Conservation (phyloP, 2,329 filamentous ascomycete genomes). For the Pseudocercospora cruenta region DNA sequence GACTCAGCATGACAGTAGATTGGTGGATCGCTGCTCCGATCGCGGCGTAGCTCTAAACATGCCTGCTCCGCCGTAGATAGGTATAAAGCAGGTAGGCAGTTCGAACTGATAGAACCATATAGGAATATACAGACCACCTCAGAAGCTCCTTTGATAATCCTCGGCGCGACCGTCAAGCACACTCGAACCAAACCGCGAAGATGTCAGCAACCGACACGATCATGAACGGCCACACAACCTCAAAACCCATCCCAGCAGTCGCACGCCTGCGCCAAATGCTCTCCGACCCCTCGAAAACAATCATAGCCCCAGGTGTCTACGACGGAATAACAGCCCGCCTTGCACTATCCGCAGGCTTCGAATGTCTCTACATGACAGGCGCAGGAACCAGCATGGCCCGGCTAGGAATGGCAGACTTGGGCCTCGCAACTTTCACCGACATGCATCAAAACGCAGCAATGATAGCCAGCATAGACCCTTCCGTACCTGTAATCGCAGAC, state of each 20-base stretch:
- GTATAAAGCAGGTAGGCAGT: conserved; percentile 6
- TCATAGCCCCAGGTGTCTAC: conserved; percentile 69
- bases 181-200: neutral
- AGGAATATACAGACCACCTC: neutral
- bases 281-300: conserved; percentile 34
- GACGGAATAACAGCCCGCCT: conserved; percentile 69
- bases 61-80: conserved; percentile 8
- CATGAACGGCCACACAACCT: conserved; percentile 28
- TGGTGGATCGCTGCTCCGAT: conserved; percentile 9
- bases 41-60: conserved; percentile 3
- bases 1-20: conserved; percentile 8
- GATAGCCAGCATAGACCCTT: conserved; percentile 63
- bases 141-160: neutral
- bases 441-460: conserved; percentile 67
- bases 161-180: neutral
- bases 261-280: conserved; percentile 36
- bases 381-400: conserved; percentile 64
- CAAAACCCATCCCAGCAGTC: conserved; percentile 27
- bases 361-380: conserved; percentile 70
- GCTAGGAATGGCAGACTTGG: conserved; percentile 66
- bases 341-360: conserved; percentile 64
- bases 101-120: neutral
- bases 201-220: conserved; percentile 16
- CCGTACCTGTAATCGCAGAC: conserved; percentile 63
- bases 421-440: conserved; percentile 63